Evolutionary conservation across 306 rosid genomes (phyloP).

Genomic region (Inga laurina): DNA sequence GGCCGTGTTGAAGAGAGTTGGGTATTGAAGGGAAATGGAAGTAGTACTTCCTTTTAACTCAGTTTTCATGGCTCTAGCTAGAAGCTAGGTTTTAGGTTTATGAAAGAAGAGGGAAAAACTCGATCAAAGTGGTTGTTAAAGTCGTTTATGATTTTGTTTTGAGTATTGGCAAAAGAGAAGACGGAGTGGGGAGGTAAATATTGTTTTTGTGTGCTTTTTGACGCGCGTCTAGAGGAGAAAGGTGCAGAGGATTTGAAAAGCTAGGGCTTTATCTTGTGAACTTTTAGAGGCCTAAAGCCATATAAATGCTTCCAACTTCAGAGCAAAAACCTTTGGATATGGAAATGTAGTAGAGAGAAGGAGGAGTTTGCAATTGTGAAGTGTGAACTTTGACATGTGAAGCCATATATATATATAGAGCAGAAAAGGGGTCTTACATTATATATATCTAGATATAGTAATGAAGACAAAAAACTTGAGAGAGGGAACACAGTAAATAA

Average conservation of each 20-base stretch:
- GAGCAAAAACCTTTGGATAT: constrained; percentile 13
- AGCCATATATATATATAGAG: constrained; percentile 49
- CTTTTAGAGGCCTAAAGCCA: neutral
- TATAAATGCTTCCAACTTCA: neutral
- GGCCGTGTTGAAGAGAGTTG: constrained; percentile 49
- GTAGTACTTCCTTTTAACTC: constrained; percentile 55
- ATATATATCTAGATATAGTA: neutral
- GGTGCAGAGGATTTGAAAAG: constrained; percentile 34
- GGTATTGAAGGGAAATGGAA: constrained; percentile 64
- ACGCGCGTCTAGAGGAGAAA: constrained; percentile 30
- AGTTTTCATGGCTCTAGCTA: constrained; percentile 58
- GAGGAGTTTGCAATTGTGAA: neutral
- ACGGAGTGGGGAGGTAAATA: neutral
- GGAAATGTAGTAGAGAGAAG: constrained; percentile 6
- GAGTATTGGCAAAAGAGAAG: neutral
- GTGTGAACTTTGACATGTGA: constrained; percentile 22
- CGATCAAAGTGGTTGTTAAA: neutral
- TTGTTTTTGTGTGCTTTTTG: neutral
- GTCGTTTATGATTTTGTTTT: neutral
- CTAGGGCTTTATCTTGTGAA: constrained; percentile 31
- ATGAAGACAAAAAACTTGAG: constrained; percentile 34
- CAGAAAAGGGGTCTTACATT: constrained; percentile 4
- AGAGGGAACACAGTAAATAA: neutral
- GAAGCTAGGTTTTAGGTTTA: neutral
- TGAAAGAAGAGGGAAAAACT: neutral